Evolutionary conservation across 208 protist species (phyloP), one percentile per base, ranked within the genome.

Genomic region (Naegleria fowleri): DNA sequence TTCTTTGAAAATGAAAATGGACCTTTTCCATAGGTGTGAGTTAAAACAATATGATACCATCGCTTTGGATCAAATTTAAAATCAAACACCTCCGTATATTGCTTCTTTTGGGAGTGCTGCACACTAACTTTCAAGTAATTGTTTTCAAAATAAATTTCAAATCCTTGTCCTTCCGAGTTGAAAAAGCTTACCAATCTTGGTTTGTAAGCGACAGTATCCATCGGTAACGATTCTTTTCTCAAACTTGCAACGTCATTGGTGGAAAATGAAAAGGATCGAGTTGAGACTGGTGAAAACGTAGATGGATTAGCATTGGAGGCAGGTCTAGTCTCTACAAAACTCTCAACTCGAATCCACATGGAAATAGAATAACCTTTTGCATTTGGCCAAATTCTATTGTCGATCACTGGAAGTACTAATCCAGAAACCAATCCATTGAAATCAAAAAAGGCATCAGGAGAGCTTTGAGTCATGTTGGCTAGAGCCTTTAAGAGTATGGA

Each of bases 131-230:
- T 16, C n/a, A 91, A 25, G 51, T 51, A 22, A 33, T 67, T 11
- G 0, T 67, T 67, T 7, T 91, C 36, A 43, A 91, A 91, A 41
- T 76, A 91, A n/a, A 76, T n/a, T 91, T 91, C 90, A 40, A 91
- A 36, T 38, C 90, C 90, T 22, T 67, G 33, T n/a, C 36, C 33
- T 33, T 84, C 29, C 0, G 29, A 36, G 48, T 67, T 83, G 9
- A 25, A 52, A 43, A 91, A 91, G 33, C 55, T 48, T 41, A 33
- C 22, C 16, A 91, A n/a, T 16, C 90, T 39, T 39, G 90, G 90
- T 40, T 15, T 67, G 33, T 91, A 51, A 48, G 16, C 29, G 5
- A 3, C 15, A 39, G 38, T 38, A 33, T 33, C 22, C 25, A 33
- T 38, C 39, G 7, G 38, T 11, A 41, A 40, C 9, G 75, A 83